Conservation (phyloP, 2,329 filamentous ascomycete genomes). For the Cordyceps pruinosa region DNA sequence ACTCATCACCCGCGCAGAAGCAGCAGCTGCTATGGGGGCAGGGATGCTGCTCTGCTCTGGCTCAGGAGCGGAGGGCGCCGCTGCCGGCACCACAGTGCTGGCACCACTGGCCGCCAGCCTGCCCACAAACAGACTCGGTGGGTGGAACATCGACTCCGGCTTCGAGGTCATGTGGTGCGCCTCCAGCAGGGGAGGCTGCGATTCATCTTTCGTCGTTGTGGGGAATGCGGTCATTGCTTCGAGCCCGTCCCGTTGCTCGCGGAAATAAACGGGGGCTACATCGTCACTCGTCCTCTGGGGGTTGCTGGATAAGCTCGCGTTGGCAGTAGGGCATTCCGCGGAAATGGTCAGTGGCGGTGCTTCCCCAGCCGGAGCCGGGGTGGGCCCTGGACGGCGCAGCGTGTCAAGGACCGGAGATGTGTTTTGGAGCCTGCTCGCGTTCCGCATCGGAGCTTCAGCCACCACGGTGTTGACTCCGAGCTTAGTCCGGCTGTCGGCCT, state of each 20-base stretch:
- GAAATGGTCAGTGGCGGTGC: conserved; percentile 7
- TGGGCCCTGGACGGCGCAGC: not conserved
- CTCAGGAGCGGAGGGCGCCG: not conserved
- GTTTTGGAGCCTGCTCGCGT: not conserved
- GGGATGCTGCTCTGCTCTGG: not conserved
- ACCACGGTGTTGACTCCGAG: not conserved
- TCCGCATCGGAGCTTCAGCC: conserved; percentile 1
- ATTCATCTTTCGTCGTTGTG: conserved; percentile 14
- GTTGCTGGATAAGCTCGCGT: not conserved
- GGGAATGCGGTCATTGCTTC: not conserved
- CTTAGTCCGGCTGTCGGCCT: not conserved
- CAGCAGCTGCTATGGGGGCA: conserved; percentile 1
- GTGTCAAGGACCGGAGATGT: not conserved
- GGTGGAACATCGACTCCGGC: conserved; percentile 23
- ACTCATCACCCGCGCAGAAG: conserved; percentile 8
- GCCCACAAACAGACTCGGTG: conserved; percentile 27
- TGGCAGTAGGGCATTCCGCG: not conserved
- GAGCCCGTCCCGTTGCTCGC: not conserved
- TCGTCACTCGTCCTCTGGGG: not conserved
- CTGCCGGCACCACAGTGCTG: not conserved
- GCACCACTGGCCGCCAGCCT: conserved; percentile 17
- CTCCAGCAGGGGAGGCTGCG: not conserved
- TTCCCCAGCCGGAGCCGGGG: not conserved
- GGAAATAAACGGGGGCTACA: not conserved
- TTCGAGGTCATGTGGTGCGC: conserved; percentile 12